phyloP scores from a whole-genome alignment of 2,329 filamentous ascomycete genomes.

The Periconia digitata region DNA sequence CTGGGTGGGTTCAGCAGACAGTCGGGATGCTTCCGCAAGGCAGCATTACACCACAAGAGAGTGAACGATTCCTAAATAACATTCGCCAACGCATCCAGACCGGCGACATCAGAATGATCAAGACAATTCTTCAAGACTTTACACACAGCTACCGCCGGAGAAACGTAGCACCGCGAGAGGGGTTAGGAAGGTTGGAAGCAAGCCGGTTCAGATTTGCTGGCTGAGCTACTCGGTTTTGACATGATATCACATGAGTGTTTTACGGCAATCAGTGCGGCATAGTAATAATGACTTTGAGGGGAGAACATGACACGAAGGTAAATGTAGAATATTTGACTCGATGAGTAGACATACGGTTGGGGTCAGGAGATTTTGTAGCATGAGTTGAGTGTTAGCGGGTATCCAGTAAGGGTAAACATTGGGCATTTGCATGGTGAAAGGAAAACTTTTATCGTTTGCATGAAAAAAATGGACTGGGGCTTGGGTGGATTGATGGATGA shows the following conservation, averaged over 20 bases:
- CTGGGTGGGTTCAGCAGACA: slow-evolving; percentile 80
- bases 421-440: background rate
- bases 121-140: slow-evolving; percentile 89
- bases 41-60: slow-evolving; percentile 71
- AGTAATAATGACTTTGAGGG: background rate
- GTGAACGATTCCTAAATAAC: slow-evolving; percentile 75
- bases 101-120: slow-evolving; percentile 74
- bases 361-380: background rate
- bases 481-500: background rate
- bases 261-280: background rate
- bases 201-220: slow-evolving; percentile 76
- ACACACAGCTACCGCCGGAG: slow-evolving; percentile 90
- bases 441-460: background rate
- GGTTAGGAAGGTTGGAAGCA: slow-evolving; percentile 83
- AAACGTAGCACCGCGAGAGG: slow-evolving; percentile 93
- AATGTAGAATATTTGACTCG: background rate
- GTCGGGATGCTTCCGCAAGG: slow-evolving; percentile 81
- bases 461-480: background rate
- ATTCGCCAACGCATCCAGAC: slow-evolving; percentile 75
- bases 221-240: too few relatives aligned
- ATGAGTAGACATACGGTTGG: background rate
- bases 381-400: background rate
- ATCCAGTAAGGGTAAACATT: background rate
- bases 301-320: background rate
- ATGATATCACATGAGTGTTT: too few relatives aligned